These are phyloP conservation scores for Saccharomycopsis selenospora DNA, from an alignment of 805 yeast genomes.

Conservation along the genomic window DNA sequence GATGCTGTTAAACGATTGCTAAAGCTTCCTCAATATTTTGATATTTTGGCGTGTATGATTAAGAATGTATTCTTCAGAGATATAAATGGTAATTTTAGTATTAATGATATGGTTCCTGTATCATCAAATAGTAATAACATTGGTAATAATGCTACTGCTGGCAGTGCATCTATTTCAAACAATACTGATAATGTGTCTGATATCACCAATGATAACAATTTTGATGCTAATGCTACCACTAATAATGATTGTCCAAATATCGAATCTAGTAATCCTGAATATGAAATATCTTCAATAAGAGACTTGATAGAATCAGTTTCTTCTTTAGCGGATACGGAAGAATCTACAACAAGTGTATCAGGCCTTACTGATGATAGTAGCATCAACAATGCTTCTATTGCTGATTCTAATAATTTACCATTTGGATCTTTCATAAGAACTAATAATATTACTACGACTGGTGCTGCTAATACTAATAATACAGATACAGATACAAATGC, in stretches of 20 bases:
- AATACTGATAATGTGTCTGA: not conserved
- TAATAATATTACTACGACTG: not conserved
- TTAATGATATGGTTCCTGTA: not conserved
- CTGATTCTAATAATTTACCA: not conserved
- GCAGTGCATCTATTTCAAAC: not conserved
- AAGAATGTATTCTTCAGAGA: conserved; percentile 18
- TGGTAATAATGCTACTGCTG: not conserved
- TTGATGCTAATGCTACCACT: not conserved
- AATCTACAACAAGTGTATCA: not conserved
- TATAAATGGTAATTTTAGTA: conserved; percentile 7
- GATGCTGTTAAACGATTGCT: not conserved
- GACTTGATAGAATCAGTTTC: not conserved
- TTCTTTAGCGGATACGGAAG: not conserved
- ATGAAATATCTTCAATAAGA: no score
- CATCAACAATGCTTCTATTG: not conserved
- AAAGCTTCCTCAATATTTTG: conserved; percentile 7
- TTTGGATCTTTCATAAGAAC: no score
- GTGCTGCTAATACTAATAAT: not conserved
- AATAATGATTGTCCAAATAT: not conserved
- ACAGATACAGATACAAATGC: not conserved
- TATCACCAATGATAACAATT: not conserved
- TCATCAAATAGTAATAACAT: not conserved
- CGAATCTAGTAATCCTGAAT: not conserved
- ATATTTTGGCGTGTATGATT: conserved; percentile 11
- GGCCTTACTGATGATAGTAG: not conserved